Evolutionary conservation across 345 rosid genomes (phyloP).

Genomic region (Syzygium oleosum): DNA sequence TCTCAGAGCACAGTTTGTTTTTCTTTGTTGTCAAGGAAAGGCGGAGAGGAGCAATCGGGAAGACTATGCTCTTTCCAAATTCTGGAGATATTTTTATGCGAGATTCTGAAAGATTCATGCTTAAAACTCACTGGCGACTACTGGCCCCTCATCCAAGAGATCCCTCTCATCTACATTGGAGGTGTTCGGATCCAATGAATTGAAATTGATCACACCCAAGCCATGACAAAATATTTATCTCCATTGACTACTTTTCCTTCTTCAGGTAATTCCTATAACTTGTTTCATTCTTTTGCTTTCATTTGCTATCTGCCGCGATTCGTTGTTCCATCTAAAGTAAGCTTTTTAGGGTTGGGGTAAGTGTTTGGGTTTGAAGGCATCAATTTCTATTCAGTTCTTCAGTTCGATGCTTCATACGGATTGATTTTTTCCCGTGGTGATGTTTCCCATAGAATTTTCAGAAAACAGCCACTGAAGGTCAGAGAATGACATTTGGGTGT

Average conservation of each 20-base stretch:
- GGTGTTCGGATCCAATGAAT: neutral
- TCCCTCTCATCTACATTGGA: neutral
- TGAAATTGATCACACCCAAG: fast-evolving
- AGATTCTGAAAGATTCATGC: neutral
- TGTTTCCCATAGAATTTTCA: neutral
- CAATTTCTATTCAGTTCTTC: neutral
- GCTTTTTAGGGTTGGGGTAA: too few species aligned
- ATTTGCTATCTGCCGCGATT: neutral
- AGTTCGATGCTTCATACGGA: neutral
- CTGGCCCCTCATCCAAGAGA: neutral
- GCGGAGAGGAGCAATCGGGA: neutral
- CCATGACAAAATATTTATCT: too few species aligned
- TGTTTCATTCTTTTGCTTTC: too few species aligned
- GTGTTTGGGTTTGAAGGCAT: neutral
- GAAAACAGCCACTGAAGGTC: fast-evolving
- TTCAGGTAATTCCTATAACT: too few species aligned
- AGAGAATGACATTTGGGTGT: neutral
- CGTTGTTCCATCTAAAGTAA: neutral
- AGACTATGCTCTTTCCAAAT: neutral
- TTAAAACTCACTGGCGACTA: neutral
- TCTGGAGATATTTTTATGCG: neutral
- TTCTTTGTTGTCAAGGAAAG: neutral
- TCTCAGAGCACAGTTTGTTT: neutral
- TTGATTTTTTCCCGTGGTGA: neutral
- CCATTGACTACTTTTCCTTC: too few species aligned